Base-by-base conservation (phyloP, 1,284 basidiomycete species). In the Tilletiopsis washingtonensis region DNA sequence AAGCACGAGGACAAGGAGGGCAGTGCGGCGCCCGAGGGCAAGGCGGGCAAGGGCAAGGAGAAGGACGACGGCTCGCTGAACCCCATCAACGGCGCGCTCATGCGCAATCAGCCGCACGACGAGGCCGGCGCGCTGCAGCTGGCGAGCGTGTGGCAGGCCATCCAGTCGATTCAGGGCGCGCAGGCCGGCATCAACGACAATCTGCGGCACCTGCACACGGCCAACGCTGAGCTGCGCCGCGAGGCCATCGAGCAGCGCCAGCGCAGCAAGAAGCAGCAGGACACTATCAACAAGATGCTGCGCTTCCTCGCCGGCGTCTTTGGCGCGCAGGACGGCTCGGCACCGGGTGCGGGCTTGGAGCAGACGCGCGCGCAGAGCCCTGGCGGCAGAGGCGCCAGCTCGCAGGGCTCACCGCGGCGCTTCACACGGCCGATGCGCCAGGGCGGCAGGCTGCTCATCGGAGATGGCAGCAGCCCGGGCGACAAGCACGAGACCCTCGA, bases 201-300 rank as follows among this genome's bases (percentile, higher is more conserved):
- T 59, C 77, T 98, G 46, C 86, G 86, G 59, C 86, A 89, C 34
- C 77, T 98, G 21, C 91, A 93, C 74, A 79, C 80, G 47, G 86
- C 85, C 9, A 96, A 97, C 70, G 84, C 91, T 63, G 78, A 85
- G 36, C 75, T 98, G 4, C 98, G 93, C 91, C 84, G 90, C 67
- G 91, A 98, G 67, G 85, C 89, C 0, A 77, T 91, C 59, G 79
- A 84, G 34, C 82, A 87, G 3, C 77, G 87, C 7, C 82, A 85
- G 60, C 81, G 84, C 51, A 84, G 91, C 67, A 84, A 88, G 67
- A 88, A 88, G 66, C 90, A 94, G 62, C 86, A 94, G 67, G 91
- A 97, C 73, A 96, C 90, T n/a, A 91, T 97, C 69, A 91, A 94
- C 70, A 80, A 88, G 51, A 96, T 98, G 57, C 79, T 98, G 56